phyloP scores from a whole-genome alignment of 2,329 filamentous ascomycete genomes.

The Microdochium trichocladiopsis region DNA sequence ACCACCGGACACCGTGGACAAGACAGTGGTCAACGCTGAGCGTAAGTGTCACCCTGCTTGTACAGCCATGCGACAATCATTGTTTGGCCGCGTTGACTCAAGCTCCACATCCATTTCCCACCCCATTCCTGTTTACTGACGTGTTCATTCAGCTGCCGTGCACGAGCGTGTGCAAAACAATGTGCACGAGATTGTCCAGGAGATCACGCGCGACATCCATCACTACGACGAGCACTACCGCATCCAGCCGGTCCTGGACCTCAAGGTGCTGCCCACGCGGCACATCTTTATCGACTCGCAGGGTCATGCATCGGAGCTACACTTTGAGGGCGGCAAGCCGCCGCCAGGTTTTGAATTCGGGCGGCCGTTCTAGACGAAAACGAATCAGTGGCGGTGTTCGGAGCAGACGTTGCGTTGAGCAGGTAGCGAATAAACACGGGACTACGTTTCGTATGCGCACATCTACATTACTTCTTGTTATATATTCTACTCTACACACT shows the following conservation, averaged over 20 bases:
- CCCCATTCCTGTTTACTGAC: neutral
- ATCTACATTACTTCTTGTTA: too few relatives aligned
- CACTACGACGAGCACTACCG: conserved; percentile 22
- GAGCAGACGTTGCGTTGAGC: too few relatives aligned
- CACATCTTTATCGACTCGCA: conserved; percentile 13
- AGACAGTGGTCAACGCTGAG: conserved; percentile 5
- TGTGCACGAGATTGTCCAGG: conserved; percentile 17
- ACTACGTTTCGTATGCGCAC: too few relatives aligned
- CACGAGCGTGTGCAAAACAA: conserved; percentile 21
- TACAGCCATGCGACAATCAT: too few relatives aligned
- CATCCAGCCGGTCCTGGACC: conserved; percentile 21
- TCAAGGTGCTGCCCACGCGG: conserved; percentile 22
- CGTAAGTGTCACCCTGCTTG: conserved; percentile 8
- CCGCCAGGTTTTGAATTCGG: neutral
- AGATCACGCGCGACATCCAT: conserved; percentile 25
- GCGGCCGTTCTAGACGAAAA: neutral
- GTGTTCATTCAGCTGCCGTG: conserved; percentile 15
- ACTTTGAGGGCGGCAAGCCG: neutral
- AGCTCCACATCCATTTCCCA: neutral
- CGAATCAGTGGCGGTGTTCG: too few relatives aligned
- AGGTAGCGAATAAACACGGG: too few relatives aligned
- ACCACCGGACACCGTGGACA: neutral
- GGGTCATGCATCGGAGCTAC: neutral
- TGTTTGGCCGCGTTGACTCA: too few relatives aligned
- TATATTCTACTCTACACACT: too few relatives aligned